phyloP scores from a whole-genome alignment of 805 yeast genomes.

The Jamesozyma piceae region DNA sequence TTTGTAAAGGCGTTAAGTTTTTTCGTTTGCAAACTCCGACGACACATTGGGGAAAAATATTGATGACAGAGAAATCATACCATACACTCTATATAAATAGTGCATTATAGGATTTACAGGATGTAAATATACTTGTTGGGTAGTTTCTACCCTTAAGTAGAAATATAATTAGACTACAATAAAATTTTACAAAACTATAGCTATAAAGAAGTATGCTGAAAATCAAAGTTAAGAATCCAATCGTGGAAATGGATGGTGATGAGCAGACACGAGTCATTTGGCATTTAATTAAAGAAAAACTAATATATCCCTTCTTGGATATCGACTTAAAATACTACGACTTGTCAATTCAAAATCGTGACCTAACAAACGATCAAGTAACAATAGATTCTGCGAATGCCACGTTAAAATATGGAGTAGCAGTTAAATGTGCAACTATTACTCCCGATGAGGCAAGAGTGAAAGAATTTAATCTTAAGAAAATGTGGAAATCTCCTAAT shows the following conservation, averaged over 20 bases:
- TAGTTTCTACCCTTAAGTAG: too few relatives aligned
- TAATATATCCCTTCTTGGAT: slow-evolving; percentile 76
- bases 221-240: slow-evolving; percentile 73
- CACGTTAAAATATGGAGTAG: slow-evolving; percentile 78
- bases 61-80: neutral
- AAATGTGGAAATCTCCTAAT: slow-evolving; percentile 96
- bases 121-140: too few relatives aligned
- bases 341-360: slow-evolving; percentile 78
- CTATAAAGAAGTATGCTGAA: slow-evolving; percentile 33
- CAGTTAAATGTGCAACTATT: slow-evolving; percentile 94
- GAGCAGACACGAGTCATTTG: slow-evolving; percentile 96
- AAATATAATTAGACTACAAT: too few relatives aligned
- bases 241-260: slow-evolving; percentile 96
- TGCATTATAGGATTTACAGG: too few relatives aligned
- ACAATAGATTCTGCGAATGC: slow-evolving; percentile 87
- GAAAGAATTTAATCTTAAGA: slow-evolving; percentile 77
- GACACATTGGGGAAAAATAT: neutral
- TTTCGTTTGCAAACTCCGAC: neutral
- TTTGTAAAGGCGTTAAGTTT: too few relatives aligned
- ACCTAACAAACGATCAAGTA: slow-evolving; percentile 76
- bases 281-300: slow-evolving; percentile 77
- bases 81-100: too few relatives aligned
- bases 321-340: slow-evolving; percentile 87
- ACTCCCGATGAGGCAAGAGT: slow-evolving; percentile 96
- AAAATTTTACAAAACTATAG: too few relatives aligned